Evolutionary conservation across 768 basidiomycete species (phyloP), one percentile per base, ranked within the genome.

Genomic region (Kwoniella botswanensis): DNA sequence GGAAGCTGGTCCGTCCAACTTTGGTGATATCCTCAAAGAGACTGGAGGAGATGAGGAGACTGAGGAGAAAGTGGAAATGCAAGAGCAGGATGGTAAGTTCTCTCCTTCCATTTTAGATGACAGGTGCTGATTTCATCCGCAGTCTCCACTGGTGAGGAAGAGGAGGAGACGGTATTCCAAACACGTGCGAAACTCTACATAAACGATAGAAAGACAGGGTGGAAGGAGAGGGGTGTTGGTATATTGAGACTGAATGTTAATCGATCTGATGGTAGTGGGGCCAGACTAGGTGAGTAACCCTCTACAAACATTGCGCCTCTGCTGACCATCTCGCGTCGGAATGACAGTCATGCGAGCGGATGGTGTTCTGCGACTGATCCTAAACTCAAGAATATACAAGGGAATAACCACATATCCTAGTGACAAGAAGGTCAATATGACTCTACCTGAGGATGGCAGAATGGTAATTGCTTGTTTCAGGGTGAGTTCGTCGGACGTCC

Each of bases 61-160:
- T 44, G 72, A 78, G 55, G 76, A 67, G 46, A 84, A 82, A 63
- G 54, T 82, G 9, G 78, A 80, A 43, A 78, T 84, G 74, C 77
- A 79, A 18, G 82, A 84, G 63, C 79, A 84, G 65, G 82, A 85
- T 70, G 77, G 85, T 84, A 58, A 74, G 83, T 79, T 43, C 4
- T 26, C 18, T 50, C 13, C 6, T 50, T 10, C 17, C 15, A 15
- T 50, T 18, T 50, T 50, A 35, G 35, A 10, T 26, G 63, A 62
- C 43, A 35, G 35, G 35, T 35, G 35, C 35, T 35, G 35, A 18
- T 52, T n/a, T 26, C 26, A 52, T 63, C 35, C 24, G 18, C n/a
- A 85, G 85, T 82, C 9, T 73, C 71, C 22, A 85, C 85, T 1
- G 85, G 85, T 10, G 85, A 85, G 68, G 85, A 85, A 63, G 82